phyloP scores from a whole-genome alignment of 352 stramenopile genomes.

The Globisporangium apiculatum region DNA sequence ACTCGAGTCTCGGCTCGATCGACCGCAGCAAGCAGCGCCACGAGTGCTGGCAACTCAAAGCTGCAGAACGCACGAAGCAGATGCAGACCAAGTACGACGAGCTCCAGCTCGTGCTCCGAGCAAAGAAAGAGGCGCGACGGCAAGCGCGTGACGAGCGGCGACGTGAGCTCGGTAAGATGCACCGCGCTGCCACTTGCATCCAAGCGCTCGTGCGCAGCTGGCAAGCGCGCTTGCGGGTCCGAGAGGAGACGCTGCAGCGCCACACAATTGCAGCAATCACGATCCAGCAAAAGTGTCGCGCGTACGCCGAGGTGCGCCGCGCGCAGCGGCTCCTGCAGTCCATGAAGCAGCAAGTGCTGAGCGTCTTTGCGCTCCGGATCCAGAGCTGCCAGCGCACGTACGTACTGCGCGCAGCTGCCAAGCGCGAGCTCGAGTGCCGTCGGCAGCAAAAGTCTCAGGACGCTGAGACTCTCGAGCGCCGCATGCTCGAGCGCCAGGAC shows the following conservation, averaged over 20 bases:
- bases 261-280: constrained; percentile 29
- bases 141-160: constrained; percentile 27
- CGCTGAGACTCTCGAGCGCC: constrained; percentile 15
- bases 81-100: constrained; percentile 63
- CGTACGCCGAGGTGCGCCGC: constrained; percentile 24
- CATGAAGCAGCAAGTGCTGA: constrained; percentile 24
- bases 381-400: constrained; percentile 28
- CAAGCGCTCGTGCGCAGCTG: constrained; percentile 28
- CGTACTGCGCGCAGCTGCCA: constrained; percentile 21
- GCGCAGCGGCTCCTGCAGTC: constrained; percentile 32
- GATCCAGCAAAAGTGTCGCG: constrained; percentile 44
- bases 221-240: constrained; percentile 16
- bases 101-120: constrained; percentile 42
- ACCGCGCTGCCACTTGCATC: constrained; percentile 20
- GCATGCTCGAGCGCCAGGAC: constrained; percentile 10
- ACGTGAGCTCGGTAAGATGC: constrained; percentile 23
- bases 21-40: constrained; percentile 45
- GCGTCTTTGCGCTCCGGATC: constrained; percentile 34
- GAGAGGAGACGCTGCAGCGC: constrained; percentile 11
- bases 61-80: constrained; percentile 36
- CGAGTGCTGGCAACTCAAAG: constrained; percentile 47
- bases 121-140: constrained; percentile 31
- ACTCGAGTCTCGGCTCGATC: constrained; percentile 47
- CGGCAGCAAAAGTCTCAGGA: constrained; percentile 16
- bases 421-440: constrained; percentile 20